Evolutionary conservation across 1,284 basidiomycete species (phyloP), one percentile per base, ranked within the genome.

Genomic region (Stygiomarasmius scandens): DNA sequence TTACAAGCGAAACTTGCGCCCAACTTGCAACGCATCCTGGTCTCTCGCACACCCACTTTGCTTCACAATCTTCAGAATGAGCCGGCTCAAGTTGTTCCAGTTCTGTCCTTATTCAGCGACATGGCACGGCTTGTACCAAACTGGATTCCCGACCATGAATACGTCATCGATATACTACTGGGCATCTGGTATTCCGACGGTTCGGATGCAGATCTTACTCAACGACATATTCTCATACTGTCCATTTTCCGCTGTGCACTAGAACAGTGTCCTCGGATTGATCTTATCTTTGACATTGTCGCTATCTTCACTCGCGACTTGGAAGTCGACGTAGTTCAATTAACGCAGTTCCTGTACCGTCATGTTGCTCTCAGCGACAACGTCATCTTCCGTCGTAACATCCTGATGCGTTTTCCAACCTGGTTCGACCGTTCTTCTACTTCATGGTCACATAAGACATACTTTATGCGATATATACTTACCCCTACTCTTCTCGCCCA

Each of bases 271-370:
- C 85, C 87, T 41, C 89, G 93, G 47, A 85, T 96, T 54, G 93
- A 98, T 66, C 77, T 98, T 2, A 78, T 98, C 38, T 95, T 98
- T 70, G 94, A 97, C 56, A 78, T 98, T 43, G 86, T 94, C 50
- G 86, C 89, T 34, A 78, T 95, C 43, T 98, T 92, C 76, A 89
- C 90, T 29, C 89, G 91, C 62, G 85, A 88, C 59, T 81, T 92
- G 12, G 87, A 92, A 2, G 86, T 96, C 69, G 95, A 99, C 68
- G 78, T 93, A 43, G 86, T 93, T 25, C 83, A 80, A 51, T 78
- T 92, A n/a, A 89, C 92, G 0, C 87, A 90, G 60, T 98, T 98
- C 78, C 83, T 99, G 19, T 96, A 96, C 70, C 78, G 84, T 29
- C 91, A 94, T 63, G 89, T 97, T 34, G 92, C 95, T 67, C 67